Conservation (phyloP, 2,329 filamentous ascomycete species). For the Aspergillus glaucus region DNA sequence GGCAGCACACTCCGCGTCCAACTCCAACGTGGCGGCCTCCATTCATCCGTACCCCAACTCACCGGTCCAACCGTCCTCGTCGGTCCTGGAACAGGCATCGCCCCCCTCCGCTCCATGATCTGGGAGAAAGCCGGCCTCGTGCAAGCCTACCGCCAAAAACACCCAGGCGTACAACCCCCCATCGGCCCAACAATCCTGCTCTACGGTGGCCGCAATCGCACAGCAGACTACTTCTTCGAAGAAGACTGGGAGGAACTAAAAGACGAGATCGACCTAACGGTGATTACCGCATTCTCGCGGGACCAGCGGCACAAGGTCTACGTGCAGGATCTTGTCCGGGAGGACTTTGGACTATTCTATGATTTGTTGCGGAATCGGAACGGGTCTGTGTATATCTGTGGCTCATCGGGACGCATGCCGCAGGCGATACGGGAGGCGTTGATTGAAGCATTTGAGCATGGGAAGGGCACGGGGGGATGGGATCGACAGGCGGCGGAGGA, state of each 20-base stretch:
- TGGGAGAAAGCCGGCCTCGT: constrained; percentile 57
- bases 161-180: constrained; percentile 20
- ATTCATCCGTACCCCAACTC: constrained; percentile 42
- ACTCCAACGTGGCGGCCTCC: constrained; percentile 49
- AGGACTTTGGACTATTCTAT: constrained; percentile 46
- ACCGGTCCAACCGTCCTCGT: constrained; percentile 64
- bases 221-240: constrained; percentile 74
- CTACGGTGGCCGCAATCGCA: constrained; percentile 72
- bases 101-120: constrained; percentile 75
- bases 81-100: constrained; percentile 79
- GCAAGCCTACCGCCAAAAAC: constrained; percentile 22
- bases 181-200: constrained; percentile 57
- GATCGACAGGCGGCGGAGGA: constrained; percentile 48
- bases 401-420: constrained; percentile 64
- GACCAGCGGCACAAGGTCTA: constrained; percentile 62
- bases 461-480: constrained; percentile 40
- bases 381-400: constrained; percentile 49
- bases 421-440: constrained; percentile 62
- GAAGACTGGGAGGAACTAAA: constrained; percentile 61
- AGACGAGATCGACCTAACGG: constrained; percentile 41
- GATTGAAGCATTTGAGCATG: constrained; percentile 51
- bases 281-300: constrained; percentile 63
- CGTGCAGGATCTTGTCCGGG: constrained; percentile 58
- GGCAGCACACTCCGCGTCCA: constrained; percentile 56
- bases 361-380: constrained; percentile 44